Base-by-base conservation (phyloP, 805 yeast genomes). In the Starmerella sp. region DNA sequence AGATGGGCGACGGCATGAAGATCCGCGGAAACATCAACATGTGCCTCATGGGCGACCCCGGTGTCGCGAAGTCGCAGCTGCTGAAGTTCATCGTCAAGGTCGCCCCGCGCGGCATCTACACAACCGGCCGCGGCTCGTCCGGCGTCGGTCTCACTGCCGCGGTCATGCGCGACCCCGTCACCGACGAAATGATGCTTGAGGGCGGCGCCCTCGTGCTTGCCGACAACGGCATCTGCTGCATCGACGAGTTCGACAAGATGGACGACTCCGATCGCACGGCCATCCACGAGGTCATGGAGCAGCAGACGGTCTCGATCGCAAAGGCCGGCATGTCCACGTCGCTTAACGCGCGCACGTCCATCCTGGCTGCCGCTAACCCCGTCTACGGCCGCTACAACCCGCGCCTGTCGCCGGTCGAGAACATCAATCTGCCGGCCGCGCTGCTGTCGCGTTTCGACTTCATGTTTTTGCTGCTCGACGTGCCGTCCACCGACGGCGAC, bases 101-200 rank as follows among this genome's bases (percentile, higher is more conserved):
- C 53, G 93, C 97, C 4, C 98, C 98, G 34, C 78, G 97, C 66
- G 95, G 96, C 51, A 95, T 93, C 34, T 93, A 93, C 70, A 93
- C 98, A 8, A 93, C 98, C 1, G 98, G 98, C 73, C 82, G 95
- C 65, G 98, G 98, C 69, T 89, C 97, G 4, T 93, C 98, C 0
- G 98, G 98, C 55, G 98, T 93, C 47, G 98, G 98, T 73, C 75
- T 93, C 64, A 93, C 98, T 4, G 98, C 98, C 1, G 98, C 98
- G 0, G 98, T 93, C 37, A 89, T 93, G 95, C 80, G 93, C 65
- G 98, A 93, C 69, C 97, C 97, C 2, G 91, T 90, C n/a, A 93
- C 98, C 1, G 98, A 93, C 70, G 98, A 93, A 71, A 86, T 91
- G 95, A 87, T 93, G 14, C 76, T 93, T 51, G 98, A 93, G 77